Base-by-base conservation (phyloP, 2,329 filamentous ascomycete species). In the Hyphodiscus sp. region DNA sequence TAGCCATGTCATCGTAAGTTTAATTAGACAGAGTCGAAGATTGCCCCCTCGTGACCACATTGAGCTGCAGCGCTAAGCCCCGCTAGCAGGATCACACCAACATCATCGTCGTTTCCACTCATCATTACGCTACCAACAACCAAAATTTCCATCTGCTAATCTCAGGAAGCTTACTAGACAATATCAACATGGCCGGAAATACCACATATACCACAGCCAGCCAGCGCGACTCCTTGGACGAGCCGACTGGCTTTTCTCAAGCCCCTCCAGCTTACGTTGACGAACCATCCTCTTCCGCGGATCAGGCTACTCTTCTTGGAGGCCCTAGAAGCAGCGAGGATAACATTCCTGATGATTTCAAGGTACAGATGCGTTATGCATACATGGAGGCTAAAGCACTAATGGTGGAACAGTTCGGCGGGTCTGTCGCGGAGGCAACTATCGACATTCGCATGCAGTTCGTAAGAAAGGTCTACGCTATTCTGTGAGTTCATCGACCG, bases 371-470 rank as follows among this genome's bases (percentile, higher is more conserved):
- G 13, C 29, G 18, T 33, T 18, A 41, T 23, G 45, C 33, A n/a
- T 41, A 19, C 30, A 19, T 49, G 29, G 45, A 51, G 55, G 45
- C 41, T 26, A 23, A 26, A 20, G n/a, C 41, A 33, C 38, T 30
- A 18, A 45, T 33, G 6, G 49, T 48, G 11, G 20, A 49, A 3
- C 67, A 90, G 88, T 97, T 95, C 68, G 94, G 92, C 63, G 91
- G 91, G 58, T 90, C 86, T 18, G 91, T 97, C 55, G 86, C 91
- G 61, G 94, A 97, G 76, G 92, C 89, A 46, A 95, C 91, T 19
- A 78, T 97, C 68, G 91, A 95, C 67, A 96, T 99, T 69, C 88
- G 92, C 63, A 95, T 96, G 83, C 89, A 94, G 73, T 99, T 96
- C 72, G 80, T 96, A 65, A 86, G 91, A 73, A 97, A 97, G 78